Evolutionary conservation across 495 filamentous ascomycete genomes (phyloP).

Genomic region (Trichodelitschia bisporula): DNA sequence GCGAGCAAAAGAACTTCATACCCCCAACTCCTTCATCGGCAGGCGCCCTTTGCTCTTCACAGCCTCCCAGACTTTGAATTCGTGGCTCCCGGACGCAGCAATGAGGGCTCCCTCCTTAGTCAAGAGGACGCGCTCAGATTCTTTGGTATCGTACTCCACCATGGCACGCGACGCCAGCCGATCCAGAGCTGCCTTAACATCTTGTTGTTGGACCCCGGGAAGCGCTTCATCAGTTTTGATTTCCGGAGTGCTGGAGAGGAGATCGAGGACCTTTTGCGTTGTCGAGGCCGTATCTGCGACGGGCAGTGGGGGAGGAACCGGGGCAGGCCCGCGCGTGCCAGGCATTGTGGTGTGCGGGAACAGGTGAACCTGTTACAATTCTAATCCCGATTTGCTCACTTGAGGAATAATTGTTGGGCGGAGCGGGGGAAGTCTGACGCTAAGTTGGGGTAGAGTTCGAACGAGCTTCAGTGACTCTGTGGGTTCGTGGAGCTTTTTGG

Average conservation of each 20-base stretch:
- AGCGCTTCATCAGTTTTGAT: constrained; percentile 56
- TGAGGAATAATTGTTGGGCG: too few relatives aligned
- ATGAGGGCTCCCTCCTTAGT: constrained; percentile 61
- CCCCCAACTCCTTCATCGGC: constrained; percentile 51
- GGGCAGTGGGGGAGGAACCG: constrained; percentile 11
- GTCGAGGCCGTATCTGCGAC: constrained; percentile 10
- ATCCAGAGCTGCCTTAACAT: constrained; percentile 70
- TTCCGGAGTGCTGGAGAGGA: constrained; percentile 18
- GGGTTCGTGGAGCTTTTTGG: too few relatives aligned
- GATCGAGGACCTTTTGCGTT: constrained; percentile 14
- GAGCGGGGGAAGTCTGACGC: too few relatives aligned
- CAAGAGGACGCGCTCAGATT: constrained; percentile 51
- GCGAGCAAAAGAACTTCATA: constrained; percentile 14
- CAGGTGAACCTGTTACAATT: too few relatives aligned
- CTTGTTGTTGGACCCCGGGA: constrained; percentile 39
- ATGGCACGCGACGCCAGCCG: constrained; percentile 61
- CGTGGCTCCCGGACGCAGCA: constrained; percentile 67
- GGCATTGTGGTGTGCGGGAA: constrained; percentile 16
- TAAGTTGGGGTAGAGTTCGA: too few relatives aligned
- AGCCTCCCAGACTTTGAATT: constrained; percentile 81
- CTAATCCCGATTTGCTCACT: too few relatives aligned
- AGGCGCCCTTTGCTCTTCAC: constrained; percentile 53
- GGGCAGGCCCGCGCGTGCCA: constrained; percentile 16
- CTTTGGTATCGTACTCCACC: constrained; percentile 61
- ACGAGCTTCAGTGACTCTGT: too few relatives aligned